These are phyloP conservation scores for Peronospora tabacina DNA, from an alignment of 352 stramenopile species.

Conservation along the genomic window DNA sequence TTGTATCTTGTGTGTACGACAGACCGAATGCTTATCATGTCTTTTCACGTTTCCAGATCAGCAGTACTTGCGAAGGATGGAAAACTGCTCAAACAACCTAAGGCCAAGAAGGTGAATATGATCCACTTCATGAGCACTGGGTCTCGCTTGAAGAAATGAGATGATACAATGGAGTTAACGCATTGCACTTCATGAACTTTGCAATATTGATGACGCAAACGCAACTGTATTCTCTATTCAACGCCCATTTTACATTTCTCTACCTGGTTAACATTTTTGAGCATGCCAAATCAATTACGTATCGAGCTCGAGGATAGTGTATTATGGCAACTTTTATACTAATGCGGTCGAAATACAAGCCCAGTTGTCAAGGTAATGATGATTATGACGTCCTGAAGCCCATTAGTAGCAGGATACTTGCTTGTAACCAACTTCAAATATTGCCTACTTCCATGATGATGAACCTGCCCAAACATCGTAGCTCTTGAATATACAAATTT, in stretches of 20 bases:
- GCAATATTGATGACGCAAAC: not conserved
- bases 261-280: not conserved
- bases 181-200: not conserved
- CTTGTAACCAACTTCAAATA: too few relatives aligned
- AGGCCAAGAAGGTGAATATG: constrained; percentile 70
- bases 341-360: too few relatives aligned
- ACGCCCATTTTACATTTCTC: not conserved
- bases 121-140: constrained; percentile 72
- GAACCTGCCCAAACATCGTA: too few relatives aligned
- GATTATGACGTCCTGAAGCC: too few relatives aligned
- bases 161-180: not conserved
- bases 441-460: too few relatives aligned
- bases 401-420: too few relatives aligned
- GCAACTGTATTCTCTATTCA: not conserved
- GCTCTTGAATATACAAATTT: too few relatives aligned
- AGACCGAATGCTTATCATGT: not conserved
- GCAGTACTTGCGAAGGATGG: constrained; percentile 23
- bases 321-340: too few relatives aligned
- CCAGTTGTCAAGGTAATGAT: too few relatives aligned
- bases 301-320: too few relatives aligned
- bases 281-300: not conserved
- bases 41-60: constrained; percentile 22
- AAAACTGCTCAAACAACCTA: constrained; percentile 23
- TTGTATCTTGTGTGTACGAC: constrained; percentile 6
- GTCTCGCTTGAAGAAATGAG: constrained; percentile 23